A percentile compares a stretch with the other conserved stretches of the same genome.
These are phyloP conservation scores for Syncephalastrum racemosum DNA, from an alignment of 371 early-diverging fungal species.

Conservation along the genomic window DNA sequence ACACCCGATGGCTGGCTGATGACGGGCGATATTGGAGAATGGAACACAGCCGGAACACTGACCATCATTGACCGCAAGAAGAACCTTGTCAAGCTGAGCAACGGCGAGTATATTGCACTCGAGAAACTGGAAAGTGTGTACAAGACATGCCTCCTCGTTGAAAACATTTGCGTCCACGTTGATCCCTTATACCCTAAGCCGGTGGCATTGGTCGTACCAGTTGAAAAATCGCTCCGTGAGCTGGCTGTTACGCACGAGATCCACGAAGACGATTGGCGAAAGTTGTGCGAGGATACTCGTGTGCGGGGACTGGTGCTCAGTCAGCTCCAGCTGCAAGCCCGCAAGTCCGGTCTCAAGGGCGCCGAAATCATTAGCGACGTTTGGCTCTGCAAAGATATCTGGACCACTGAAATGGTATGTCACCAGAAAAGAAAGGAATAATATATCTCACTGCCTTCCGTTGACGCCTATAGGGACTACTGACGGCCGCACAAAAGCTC, in stretches of 20 bases:
- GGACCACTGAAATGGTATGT: slow-evolving; percentile 82
- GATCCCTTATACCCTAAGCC: slow-evolving; percentile 67
- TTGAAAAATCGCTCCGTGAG: slow-evolving; percentile 30
- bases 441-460: not conserved
- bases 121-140: slow-evolving; percentile 96
- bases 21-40: slow-evolving; percentile 88
- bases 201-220: slow-evolving; percentile 75
- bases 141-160: slow-evolving; percentile 71
- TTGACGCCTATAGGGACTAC: slow-evolving; percentile 43
- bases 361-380: slow-evolving; percentile 76
- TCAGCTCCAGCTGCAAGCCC: slow-evolving; percentile 31
- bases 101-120: slow-evolving; percentile 94
- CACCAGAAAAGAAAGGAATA: slow-evolving; percentile 13
- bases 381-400: slow-evolving; percentile 73
- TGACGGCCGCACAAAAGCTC: slow-evolving; percentile 94
- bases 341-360: slow-evolving; percentile 55
- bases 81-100: slow-evolving; percentile 78
- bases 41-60: slow-evolving; percentile 64
- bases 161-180: slow-evolving; percentile 86
- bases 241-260: slow-evolving; percentile 9
- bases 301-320: slow-evolving; percentile 21
- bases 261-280: slow-evolving; percentile 25
- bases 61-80: slow-evolving; percentile 80
- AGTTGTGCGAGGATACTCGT: slow-evolving; percentile 23
- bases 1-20: slow-evolving; percentile 85